These are phyloP conservation scores for Aquilaria agallochum DNA, from an alignment of 441 rosid species.

Conservation along the genomic window DNA sequence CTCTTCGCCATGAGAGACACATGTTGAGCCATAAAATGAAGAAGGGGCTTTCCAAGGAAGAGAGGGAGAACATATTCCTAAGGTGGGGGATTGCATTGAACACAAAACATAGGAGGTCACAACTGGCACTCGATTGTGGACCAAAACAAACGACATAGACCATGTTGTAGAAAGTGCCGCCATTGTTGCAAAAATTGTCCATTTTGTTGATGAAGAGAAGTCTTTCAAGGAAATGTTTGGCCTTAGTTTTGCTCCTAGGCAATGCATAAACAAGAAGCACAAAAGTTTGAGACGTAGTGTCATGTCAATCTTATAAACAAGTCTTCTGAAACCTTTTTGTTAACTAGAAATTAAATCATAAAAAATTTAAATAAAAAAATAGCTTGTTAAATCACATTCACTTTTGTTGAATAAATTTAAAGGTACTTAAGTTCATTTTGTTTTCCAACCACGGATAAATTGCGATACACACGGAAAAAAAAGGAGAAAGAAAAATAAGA, in stretches of 20 bases:
- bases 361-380: too few species aligned
- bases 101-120: constrained; percentile 61
- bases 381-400: too few species aligned
- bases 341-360: too few species aligned
- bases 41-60: constrained; percentile 52
- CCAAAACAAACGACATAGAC: constrained; percentile 52
- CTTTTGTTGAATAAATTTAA: too few species aligned
- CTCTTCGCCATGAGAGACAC: constrained; percentile 67
- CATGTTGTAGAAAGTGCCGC: constrained; percentile 73
- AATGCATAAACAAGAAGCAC: constrained; percentile 27
- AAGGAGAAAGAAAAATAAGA: too few species aligned
- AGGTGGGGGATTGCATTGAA: constrained; percentile 68
- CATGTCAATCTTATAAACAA: constrained; percentile 30
- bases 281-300: constrained; percentile 49
- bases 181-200: constrained; percentile 67
- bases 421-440: too few species aligned
- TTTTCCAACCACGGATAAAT: too few species aligned
- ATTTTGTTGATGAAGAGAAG: constrained; percentile 55
- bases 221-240: constrained; percentile 76
- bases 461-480: too few species aligned
- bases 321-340: too few species aligned
- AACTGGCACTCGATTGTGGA: constrained; percentile 63
- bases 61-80: constrained; percentile 59
- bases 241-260: constrained; percentile 56
- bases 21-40: constrained; percentile 63